Base-by-base conservation (phyloP, 2,329 filamentous ascomycete species). In the Penicillium sp. region DNA sequence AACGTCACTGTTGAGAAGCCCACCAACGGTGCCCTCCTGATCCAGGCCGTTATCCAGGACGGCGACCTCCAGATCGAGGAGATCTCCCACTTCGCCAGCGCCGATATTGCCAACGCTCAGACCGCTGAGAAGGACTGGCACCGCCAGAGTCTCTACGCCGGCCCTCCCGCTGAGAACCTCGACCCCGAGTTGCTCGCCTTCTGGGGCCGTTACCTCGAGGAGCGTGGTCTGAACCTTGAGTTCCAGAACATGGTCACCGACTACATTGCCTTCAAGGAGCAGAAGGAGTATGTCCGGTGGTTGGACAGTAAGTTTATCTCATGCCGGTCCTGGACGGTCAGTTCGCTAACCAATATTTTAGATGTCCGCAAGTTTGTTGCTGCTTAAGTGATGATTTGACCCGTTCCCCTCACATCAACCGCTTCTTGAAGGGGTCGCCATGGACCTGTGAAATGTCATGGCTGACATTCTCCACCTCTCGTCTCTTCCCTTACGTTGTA, bases 201-300 rank as follows among this genome's bases (percentile, higher is more conserved):
- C 60, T 78, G 97, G 68, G 91, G 97, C 79, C 82, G 86, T 60
- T 98, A 91, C 75, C 80, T 98, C 54, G 89, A 95, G 71, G 93
- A 96, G 79, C 82, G 93, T 60, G 93, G 91, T 55, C 82, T 98
- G 72, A 89, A 91, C 64, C 84, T 86, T 60, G 81, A 85, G 49
- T 80, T 98, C 61, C 91, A 90, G 44, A 75, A 90, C 58, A 96
- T 97, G 71, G 85, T 95, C 36, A 89, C 90, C 29, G 90, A 97
- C 69, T 98, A 95, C 75, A 90, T 97, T 65, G 89, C 97, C 68
- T 82, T 87, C 73, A 98, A 98, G 84, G 93, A 98, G 81, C 91
- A 97, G 81, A 86, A 84, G 74, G 93, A 98, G 79, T 98, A 98
- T 72, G 75, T 94, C 52, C 75, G 79, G 57, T 98, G 94, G 93